Conservation (phyloP, 805 yeast genomes). For the Teunomyces gatunensis region DNA sequence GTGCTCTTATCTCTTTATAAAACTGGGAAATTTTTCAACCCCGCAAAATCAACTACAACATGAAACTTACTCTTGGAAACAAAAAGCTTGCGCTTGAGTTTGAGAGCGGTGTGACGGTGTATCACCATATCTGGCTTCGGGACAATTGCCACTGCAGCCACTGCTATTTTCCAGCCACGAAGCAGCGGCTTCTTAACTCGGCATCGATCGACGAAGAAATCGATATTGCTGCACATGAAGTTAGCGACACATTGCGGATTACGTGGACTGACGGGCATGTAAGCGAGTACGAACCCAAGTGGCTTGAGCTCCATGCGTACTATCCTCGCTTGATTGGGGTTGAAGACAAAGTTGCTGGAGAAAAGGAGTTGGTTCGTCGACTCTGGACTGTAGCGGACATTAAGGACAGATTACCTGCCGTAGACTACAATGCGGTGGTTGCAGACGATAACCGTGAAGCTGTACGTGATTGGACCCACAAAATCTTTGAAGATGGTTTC, state of each 20-base stretch:
- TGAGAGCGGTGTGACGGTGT: background rate
- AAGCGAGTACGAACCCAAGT: slow-evolving; percentile 34
- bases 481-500: slow-evolving; percentile 58
- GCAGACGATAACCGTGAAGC: slow-evolving; percentile 33
- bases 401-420: slow-evolving; percentile 41
- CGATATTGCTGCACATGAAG: slow-evolving; percentile 10
- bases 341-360: slow-evolving; percentile 25
- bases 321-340: slow-evolving; percentile 45
- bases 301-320: slow-evolving; percentile 53
- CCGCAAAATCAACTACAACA: background rate
- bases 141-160: slow-evolving; percentile 59
- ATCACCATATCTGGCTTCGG: slow-evolving; percentile 59
- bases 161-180: slow-evolving; percentile 55
- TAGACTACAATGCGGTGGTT: slow-evolving; percentile 50
- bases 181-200: slow-evolving; percentile 58
- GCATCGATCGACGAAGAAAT: slow-evolving; percentile 36
- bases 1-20: background rate
- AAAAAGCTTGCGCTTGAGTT: background rate
- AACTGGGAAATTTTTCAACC: background rate
- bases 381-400: slow-evolving; percentile 48
- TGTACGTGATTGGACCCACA: slow-evolving; percentile 53
- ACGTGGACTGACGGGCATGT: slow-evolving; percentile 44
- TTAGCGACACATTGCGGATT: slow-evolving; percentile 15
- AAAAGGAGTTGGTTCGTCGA: slow-evolving; percentile 27
- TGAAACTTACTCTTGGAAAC: background rate